These are phyloP conservation scores for Podospora appendiculata DNA, from an alignment of 495 filamentous ascomycete species.

Conservation along the genomic window DNA sequence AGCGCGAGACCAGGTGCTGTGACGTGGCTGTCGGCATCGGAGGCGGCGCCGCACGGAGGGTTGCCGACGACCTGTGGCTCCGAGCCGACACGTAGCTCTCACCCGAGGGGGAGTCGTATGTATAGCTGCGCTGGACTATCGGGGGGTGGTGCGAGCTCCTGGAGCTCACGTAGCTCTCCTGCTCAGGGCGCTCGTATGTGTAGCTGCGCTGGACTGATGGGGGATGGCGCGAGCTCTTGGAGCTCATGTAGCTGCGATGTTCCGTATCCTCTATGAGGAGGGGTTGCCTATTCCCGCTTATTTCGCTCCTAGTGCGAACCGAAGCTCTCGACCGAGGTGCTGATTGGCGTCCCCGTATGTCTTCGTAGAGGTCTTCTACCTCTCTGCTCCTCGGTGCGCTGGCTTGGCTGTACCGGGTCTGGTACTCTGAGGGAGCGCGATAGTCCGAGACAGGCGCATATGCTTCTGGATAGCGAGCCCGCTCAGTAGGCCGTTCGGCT, in stretches of 20 bases:
- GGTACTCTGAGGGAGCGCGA: slow-evolving; percentile 25
- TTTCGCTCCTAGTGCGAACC: slow-evolving; percentile 28
- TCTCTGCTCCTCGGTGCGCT: slow-evolving; percentile 27
- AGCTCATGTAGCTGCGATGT: slow-evolving; percentile 12
- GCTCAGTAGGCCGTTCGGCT: slow-evolving; percentile 21
- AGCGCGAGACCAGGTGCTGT: slow-evolving; percentile 17
- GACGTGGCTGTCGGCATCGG: slow-evolving; percentile 11
- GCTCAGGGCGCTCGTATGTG: slow-evolving; percentile 21
- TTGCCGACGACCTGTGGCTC: slow-evolving; percentile 27
- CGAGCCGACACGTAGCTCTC: slow-evolving; percentile 32
- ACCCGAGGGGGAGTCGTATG: slow-evolving; percentile 20
- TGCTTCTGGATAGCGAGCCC: slow-evolving; percentile 19
- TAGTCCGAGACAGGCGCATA: slow-evolving; percentile 20
- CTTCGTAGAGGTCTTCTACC: slow-evolving; percentile 36
- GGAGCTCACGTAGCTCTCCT: slow-evolving; percentile 14
- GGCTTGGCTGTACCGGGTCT: slow-evolving; percentile 27
- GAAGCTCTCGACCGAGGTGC: slow-evolving; percentile 22
- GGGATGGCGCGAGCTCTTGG: slow-evolving; percentile 16
- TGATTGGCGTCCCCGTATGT: slow-evolving; percentile 25
- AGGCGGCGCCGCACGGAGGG: slow-evolving; percentile 21
- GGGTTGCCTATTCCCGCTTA: slow-evolving; percentile 18
- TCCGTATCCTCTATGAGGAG: slow-evolving; percentile 20
- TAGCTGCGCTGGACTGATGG: slow-evolving; percentile 21
- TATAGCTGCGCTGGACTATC: slow-evolving; percentile 20
- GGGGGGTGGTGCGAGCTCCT: slow-evolving; percentile 17